Evolutionary conservation across 2,329 filamentous ascomycete species (phyloP).

Genomic region (Pseudocercospora musae): DNA sequence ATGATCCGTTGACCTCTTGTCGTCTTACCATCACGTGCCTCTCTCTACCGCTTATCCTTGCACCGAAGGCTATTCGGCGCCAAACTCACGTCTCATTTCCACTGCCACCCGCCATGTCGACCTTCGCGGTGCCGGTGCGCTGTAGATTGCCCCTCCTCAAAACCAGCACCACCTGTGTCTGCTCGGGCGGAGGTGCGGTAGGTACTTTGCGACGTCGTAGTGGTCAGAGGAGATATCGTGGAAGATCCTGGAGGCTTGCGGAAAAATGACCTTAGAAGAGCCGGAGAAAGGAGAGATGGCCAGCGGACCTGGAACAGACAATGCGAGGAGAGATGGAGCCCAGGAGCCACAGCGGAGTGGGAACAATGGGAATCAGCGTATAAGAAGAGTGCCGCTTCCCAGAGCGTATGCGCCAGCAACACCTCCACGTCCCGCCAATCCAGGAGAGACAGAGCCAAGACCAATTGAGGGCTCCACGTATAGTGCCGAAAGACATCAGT

Average conservation of each 20-base stretch:
- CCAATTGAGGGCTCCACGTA: not conserved
- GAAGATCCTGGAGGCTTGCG: not conserved
- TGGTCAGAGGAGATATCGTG: not conserved
- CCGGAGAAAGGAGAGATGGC: not conserved
- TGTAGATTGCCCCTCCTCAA: not conserved
- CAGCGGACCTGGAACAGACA: not conserved
- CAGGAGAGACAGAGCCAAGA: not conserved
- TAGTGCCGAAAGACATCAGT: not conserved
- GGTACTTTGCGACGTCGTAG: not conserved
- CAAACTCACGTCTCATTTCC: slow-evolving; percentile 3
- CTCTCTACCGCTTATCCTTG: not conserved
- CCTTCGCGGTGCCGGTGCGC: not conserved
- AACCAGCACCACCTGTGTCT: not conserved
- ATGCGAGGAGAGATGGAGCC: not conserved
- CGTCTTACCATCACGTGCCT: not conserved
- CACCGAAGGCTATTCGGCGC: slow-evolving; percentile 1
- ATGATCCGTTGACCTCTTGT: not conserved
- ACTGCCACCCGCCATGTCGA: not conserved
- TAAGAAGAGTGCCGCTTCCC: not conserved
- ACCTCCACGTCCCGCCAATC: not conserved
- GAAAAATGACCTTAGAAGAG: not conserved
- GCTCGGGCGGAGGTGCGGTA: not conserved
- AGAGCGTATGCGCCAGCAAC: not conserved
- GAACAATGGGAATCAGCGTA: not conserved
- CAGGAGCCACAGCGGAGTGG: not conserved